Conservation (phyloP, 495 filamentous ascomycete genomes). For the Hyphodiscus hymeniophilus region DNA sequence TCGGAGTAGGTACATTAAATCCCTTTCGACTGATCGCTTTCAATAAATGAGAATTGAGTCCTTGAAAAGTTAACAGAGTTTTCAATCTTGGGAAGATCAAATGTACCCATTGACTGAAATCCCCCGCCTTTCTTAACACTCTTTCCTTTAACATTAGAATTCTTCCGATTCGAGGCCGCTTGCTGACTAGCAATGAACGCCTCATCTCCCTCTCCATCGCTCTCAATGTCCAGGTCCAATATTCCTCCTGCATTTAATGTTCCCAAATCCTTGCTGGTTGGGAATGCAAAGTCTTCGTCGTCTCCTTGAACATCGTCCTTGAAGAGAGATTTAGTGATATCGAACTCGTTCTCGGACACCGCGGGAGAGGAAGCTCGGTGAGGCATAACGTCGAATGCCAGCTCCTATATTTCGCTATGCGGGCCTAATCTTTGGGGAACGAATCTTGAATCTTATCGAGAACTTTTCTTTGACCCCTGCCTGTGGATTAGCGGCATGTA, state of each 20-base stretch:
- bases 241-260: slow-evolving; percentile 31
- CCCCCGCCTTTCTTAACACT: slow-evolving; percentile 89
- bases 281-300: slow-evolving; percentile 27
- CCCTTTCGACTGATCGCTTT: slow-evolving; percentile 89
- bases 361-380: slow-evolving; percentile 68
- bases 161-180: slow-evolving; percentile 77
- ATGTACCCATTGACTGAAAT: slow-evolving; percentile 85
- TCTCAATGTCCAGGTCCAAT: slow-evolving; percentile 44
- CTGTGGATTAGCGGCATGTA: not conserved
- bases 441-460: slow-evolving; percentile 11
- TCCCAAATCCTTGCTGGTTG: slow-evolving; percentile 34
- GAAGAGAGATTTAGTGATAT: slow-evolving; percentile 79
- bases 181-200: slow-evolving; percentile 83
- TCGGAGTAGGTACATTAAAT: slow-evolving; percentile 91
- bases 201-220: slow-evolving; percentile 61
- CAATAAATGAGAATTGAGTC: slow-evolving; percentile 68
- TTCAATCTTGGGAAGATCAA: not conserved
- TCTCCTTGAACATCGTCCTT: slow-evolving; percentile 37
- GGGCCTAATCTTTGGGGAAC: no score
- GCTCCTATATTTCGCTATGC: not conserved
- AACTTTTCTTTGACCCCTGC: slow-evolving; percentile 1
- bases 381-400: slow-evolving; percentile 18
- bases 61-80: slow-evolving; percentile 25
- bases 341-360: slow-evolving; percentile 81
- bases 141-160: slow-evolving; percentile 70